Evolutionary conservation across 768 basidiomycete species (phyloP).

Genomic region (Kwoniella mangroviensis): DNA sequence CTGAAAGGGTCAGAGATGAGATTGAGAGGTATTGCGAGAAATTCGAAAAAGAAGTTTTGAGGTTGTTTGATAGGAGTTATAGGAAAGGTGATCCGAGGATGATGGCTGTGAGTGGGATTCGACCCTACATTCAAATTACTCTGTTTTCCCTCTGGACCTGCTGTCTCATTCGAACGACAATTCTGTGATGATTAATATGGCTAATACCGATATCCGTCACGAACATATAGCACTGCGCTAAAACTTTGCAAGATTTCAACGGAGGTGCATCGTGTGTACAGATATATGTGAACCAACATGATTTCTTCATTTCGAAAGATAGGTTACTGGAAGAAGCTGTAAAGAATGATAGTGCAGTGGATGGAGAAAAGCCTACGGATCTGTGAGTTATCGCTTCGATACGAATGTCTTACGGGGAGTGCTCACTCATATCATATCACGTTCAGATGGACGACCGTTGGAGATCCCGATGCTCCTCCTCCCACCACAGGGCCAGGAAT

Average conservation of each 20-base stretch:
- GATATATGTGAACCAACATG: slow-evolving; percentile 98
- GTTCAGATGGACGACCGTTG: slow-evolving; percentile 76
- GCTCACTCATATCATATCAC: not conserved
- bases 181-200: no score
- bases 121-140: not conserved
- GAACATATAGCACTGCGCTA: slow-evolving; percentile 81
- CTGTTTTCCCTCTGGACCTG: no score
- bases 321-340: slow-evolving; percentile 66
- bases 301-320: slow-evolving; percentile 91
- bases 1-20: slow-evolving; percentile 72
- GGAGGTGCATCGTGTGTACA: slow-evolving; percentile 96
- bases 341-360: slow-evolving; percentile 61
- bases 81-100: slow-evolving; percentile 96
- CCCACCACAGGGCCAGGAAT: slow-evolving; percentile 82
- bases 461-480: slow-evolving; percentile 75
- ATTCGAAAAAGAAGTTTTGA: slow-evolving; percentile 98
- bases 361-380: slow-evolving; percentile 23
- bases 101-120: slow-evolving; percentile 77
- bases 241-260: slow-evolving; percentile 95
- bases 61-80: slow-evolving; percentile 93
- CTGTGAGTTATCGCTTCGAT: slow-evolving; percentile 26
- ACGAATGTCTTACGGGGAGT: slow-evolving; percentile 7
- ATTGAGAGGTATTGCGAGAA: slow-evolving; percentile 98
- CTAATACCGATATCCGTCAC: not conserved
- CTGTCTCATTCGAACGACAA: no score